Evolutionary conservation across 2,329 filamentous ascomycete species (phyloP), one percentile per base, ranked within the genome.

Genomic region (Penicillium sclerotiorum): DNA sequence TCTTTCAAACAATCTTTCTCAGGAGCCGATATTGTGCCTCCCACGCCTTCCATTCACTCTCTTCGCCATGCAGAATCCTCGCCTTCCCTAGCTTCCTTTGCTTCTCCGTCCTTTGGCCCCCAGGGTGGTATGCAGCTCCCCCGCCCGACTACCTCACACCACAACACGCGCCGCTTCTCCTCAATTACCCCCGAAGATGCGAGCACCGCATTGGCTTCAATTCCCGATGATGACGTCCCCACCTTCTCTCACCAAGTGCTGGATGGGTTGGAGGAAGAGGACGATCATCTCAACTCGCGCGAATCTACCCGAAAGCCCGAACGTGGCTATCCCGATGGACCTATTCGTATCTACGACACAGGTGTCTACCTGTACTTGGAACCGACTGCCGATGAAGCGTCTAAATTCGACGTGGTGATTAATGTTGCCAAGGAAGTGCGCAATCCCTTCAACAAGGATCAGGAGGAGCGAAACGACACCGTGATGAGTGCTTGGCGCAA

Each of bases 381-480:
- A 62, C 83, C 83, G 1, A 85, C 78, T 3, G 77, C 76, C 5
- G 77, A 82, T 48, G 81, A 85, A 64, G 83, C 82, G 2, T 73
- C 76, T 5, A 69, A 77, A 32, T 86, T 85, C 53, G 83, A 86
- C 58, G 81, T 85, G 2, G 78, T 86, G 17, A 73, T 86, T 55
- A 86, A 86, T 54, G 83, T 86, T 21, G 83, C 83, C 6, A 85
- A 83, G 62, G 83, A 86, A 64, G 83, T 86, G 5, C 75, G 75
- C 46, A 85, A 85, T 57, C 83, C 83, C 1, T 83, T 85, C 59
- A 65, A 61, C 5, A 58, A 50, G 4, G 55, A 56, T 13, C 67
- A 53, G 51, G 64, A 53, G 56, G 63, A 63, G 28, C 51, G 44
- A 20, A 64, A 65, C 28, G 66, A 70, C 25, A 73, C 71, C 5